These are phyloP conservation scores for Nitzschia inconspicua DNA, from an alignment of 108 stramenopile species.

Conservation along the genomic window DNA sequence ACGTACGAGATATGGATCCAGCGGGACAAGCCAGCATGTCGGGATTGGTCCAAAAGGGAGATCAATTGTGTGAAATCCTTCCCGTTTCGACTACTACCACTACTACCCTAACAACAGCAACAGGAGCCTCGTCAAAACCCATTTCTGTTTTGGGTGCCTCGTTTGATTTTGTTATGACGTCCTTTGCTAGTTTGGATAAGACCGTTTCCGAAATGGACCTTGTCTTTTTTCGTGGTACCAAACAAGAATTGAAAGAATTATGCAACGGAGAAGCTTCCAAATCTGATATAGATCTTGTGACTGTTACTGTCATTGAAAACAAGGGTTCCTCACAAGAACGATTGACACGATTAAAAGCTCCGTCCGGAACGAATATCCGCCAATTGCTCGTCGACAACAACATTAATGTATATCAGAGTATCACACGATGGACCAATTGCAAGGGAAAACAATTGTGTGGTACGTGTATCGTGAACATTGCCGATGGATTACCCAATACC, in stretches of 20 bases:
- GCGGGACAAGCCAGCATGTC: constrained; percentile 67
- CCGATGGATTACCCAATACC: constrained; percentile 62
- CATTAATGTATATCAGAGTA: constrained; percentile 92
- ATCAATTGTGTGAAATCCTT: constrained; percentile 83
- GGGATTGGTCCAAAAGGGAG: constrained; percentile 58
- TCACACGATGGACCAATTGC: constrained; percentile 95
- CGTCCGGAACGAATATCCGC: constrained; percentile 73
- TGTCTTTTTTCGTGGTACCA: constrained; percentile 88
- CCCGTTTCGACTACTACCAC: constrained; percentile 27
- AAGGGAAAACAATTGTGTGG: constrained; percentile 96
- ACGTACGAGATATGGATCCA: constrained; percentile 84
- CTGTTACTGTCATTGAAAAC: constrained; percentile 79
- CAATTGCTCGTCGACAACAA: constrained; percentile 83
- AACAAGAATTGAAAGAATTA: constrained; percentile 74
- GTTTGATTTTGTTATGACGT: constrained; percentile 86
- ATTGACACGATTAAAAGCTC: constrained; percentile 36
- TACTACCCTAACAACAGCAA: too few species aligned
- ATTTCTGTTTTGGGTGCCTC: constrained; percentile 67
- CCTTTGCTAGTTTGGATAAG: constrained; percentile 71
- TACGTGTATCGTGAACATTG: constrained; percentile 90
- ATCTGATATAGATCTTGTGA: constrained; percentile 41
- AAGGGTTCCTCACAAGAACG: constrained; percentile 60
- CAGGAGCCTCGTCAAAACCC: constrained; percentile 15
- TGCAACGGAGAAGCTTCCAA: constrained; percentile 37
- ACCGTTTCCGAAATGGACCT: constrained; percentile 67